Base-by-base conservation (phyloP, 768 basidiomycete genomes). In the Mycena haematopus region DNA sequence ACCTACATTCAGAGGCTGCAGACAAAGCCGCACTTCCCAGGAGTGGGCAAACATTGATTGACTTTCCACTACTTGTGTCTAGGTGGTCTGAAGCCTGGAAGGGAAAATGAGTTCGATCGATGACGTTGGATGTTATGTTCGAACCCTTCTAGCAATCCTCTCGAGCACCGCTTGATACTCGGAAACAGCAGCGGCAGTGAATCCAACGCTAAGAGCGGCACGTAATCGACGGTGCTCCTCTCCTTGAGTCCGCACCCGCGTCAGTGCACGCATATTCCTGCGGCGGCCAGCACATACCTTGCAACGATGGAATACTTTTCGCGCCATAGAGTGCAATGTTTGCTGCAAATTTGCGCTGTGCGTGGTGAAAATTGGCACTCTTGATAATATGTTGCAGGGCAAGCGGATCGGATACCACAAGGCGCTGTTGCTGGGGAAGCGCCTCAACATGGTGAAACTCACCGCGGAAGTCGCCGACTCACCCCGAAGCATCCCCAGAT, bases 41-140 rank as follows among this genome's bases (percentile, higher is more conserved):
- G 54, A 55, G 40, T 45, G 54, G 54, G 42, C 54, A 55, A 44
- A 55, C 54, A 55, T 55, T 55, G 40, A 55, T 45, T 29, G 54
- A 8, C 54, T 55, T 55, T 45, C 54, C 42, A 35, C 54, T 29
- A 45, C 22, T 19, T 55, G 40, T 40, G 27, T 55, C 54, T 17
- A 55, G 42, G 29, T 55, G 25, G 29, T 55, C 42, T 24, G 54
- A 55, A 42, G 29, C 42, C 54, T 55, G 19, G 4, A 21, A 44
- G 54, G n/a, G n/a, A n/a, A 45, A 44, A 45, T 45, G 17, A 29
- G 42, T n/a, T 55, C 40, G 19, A 31, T 55, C 45, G 42, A 55
- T 29, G 44, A 25, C 35, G n/a, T 45, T 45, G 54, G 29, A 29
- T 17, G 45, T 31, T 55, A 44, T 55, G 54, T 19, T 8, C 54